Conservation (phyloP, 371 early-diverging fungal genomes). For the Choanephora cucurbitarum region DNA sequence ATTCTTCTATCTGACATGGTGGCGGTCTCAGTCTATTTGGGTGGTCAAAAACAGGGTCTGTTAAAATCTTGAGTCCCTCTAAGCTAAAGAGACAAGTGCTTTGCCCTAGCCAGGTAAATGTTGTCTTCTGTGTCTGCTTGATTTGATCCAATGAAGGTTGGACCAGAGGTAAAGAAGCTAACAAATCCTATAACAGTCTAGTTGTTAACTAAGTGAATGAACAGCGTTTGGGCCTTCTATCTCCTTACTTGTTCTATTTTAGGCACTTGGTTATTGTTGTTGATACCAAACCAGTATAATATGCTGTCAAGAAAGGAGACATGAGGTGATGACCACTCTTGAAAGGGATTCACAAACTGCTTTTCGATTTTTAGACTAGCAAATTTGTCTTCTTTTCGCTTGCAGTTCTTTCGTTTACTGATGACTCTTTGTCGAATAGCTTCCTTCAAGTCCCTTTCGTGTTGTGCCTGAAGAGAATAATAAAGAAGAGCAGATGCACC, state of each 20-base stretch:
- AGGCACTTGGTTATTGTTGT: slow-evolving; percentile 14
- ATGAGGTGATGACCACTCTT: slow-evolving; percentile 53
- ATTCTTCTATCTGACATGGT: slow-evolving; percentile 51
- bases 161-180: slow-evolving; percentile 41
- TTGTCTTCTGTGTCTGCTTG: slow-evolving; percentile 19
- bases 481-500: slow-evolving; percentile 45
- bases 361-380: slow-evolving; percentile 56
- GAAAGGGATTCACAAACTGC: slow-evolving; percentile 64
- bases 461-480: slow-evolving; percentile 45
- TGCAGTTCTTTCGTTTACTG: slow-evolving; percentile 31
- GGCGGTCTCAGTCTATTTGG: slow-evolving; percentile 50
- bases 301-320: slow-evolving; percentile 44
- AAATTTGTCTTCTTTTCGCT: slow-evolving; percentile 43
- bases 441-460: slow-evolving; percentile 43
- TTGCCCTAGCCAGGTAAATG: slow-evolving; percentile 59
- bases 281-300: slow-evolving; percentile 42
- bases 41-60: slow-evolving; percentile 60
- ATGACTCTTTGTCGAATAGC: slow-evolving; percentile 43
- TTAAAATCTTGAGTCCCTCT: slow-evolving; percentile 60
- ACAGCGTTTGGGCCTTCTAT: background rate
- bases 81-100: slow-evolving; percentile 62
- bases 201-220: background rate
- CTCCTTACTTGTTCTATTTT: slow-evolving; percentile 8
- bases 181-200: slow-evolving; percentile 2
- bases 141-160: slow-evolving; percentile 41